Evolutionary conservation across 2,329 filamentous ascomycete genomes (phyloP), one percentile per base, ranked within the genome.

Genomic region (Ascocoryne sarcoides): DNA sequence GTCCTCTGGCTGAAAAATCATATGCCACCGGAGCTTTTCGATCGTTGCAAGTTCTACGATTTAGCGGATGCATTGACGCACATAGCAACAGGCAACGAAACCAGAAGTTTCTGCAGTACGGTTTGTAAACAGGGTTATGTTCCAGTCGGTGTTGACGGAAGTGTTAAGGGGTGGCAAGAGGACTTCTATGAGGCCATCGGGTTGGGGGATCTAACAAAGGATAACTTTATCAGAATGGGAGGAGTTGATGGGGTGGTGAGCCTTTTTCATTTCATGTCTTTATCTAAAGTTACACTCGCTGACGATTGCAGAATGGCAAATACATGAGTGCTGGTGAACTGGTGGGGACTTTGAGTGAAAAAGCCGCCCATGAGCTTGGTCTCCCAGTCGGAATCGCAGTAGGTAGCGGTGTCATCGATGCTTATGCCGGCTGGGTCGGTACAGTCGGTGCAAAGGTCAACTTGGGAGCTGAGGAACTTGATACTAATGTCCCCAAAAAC

Each of bases 91-190:
- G 90, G 89, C 15, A 86, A 81, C 52, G 89, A 96, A 65, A 89
- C 82, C 20, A 73, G 92, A 52, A 95, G 88, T 67, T 96, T 87
- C 65, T 96, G 92, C 66, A 95, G 87, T 60, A 84, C 89, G 7
- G 89, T 95, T 31, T 96, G 92, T 65, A 98, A 96, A 70, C 92
- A 98, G 63, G 92, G 90, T 2, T 96, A 80, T 59, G 85, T 98
- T 2, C 92, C 92, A 1, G 85, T 95, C n/a, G 92, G 92, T 37
- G 88, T 96, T 4, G 92, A 98, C 53, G 89, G 89, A 35, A 95
- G 88, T 62, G 86, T 94, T 43, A 96, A 95, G 68, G 92, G 92
- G 23, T 98, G 92, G 92, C 90, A 96, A 62, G 84, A 90, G 53
- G 90, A 96, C 58, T 98, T 98, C 59, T 78, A 94, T 49, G 75